Evolutionary conservation across 2,329 filamentous ascomycete genomes (phyloP).

Genomic region (Colletotrichum simmondsii): DNA sequence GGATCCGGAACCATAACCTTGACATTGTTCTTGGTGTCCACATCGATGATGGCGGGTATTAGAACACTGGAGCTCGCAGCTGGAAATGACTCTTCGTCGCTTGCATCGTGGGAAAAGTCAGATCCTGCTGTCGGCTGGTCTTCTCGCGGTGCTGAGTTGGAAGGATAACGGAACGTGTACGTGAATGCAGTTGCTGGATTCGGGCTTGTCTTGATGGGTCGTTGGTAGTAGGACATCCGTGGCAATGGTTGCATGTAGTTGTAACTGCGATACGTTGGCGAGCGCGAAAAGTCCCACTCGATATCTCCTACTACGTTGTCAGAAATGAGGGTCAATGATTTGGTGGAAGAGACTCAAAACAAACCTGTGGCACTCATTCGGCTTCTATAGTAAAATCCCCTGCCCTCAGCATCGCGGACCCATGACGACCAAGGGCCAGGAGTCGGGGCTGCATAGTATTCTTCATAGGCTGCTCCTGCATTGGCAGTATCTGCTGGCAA

Average conservation of each 20-base stretch:
- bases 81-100: neutral
- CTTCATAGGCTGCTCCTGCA: too few relatives aligned
- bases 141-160: neutral
- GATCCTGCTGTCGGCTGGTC: neutral
- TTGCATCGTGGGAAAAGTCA: neutral
- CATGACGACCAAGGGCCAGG: constrained; percentile 10
- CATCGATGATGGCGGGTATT: constrained; percentile 22
- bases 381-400: constrained; percentile 17
- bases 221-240: neutral
- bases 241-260: neutral
- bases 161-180: neutral
- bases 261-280: neutral
- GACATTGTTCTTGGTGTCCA: constrained; percentile 23
- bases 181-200: neutral
- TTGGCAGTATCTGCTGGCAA: neutral
- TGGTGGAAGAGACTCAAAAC: neutral
- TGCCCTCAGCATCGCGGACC: neutral
- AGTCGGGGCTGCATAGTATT: neutral
- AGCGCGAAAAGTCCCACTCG: neutral
- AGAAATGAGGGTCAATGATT: neutral
- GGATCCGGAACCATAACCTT: constrained; percentile 6
- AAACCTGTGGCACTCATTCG: neutral
- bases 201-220: neutral
- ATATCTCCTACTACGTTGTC: neutral
- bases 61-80: neutral